Conservation (phyloP, 2,329 filamentous ascomycete genomes). For the Cyphellophora attinorum region DNA sequence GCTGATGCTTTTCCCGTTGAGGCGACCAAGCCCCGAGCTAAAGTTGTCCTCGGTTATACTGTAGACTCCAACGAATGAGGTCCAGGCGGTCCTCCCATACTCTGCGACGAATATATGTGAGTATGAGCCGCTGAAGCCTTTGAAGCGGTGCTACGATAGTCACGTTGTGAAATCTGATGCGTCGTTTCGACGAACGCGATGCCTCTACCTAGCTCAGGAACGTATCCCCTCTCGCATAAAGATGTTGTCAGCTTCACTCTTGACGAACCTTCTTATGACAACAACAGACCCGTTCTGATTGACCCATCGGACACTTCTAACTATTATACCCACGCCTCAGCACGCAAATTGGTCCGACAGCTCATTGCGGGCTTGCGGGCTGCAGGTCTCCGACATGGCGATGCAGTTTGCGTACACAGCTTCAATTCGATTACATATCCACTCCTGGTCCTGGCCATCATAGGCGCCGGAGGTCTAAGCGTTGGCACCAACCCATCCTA, state of each 20-base stretch:
- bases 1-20: too few species aligned
- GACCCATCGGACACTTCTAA: conserved; percentile 2
- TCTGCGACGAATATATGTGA: too few species aligned
- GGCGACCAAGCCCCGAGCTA: too few species aligned
- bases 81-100: too few species aligned
- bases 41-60: too few species aligned
- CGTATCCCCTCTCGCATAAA: conserved; percentile 31
- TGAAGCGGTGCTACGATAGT: too few species aligned
- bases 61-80: too few species aligned
- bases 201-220: conserved; percentile 3
- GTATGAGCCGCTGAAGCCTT: too few species aligned
- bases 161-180: too few species aligned
- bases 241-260: conserved; percentile 48
- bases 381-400: conserved; percentile 39
- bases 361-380: conserved; percentile 42
- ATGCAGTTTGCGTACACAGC: conserved; percentile 46
- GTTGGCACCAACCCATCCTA: conserved; percentile 41
- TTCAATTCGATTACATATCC: conserved; percentile 42
- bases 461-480: conserved; percentile 38
- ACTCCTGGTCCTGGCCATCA: conserved; percentile 20
- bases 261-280: conserved; percentile 37
- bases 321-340: conserved; percentile 4
- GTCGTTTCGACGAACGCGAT: neutral
- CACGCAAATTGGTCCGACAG: conserved; percentile 35
- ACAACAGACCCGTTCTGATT: conserved; percentile 29